A percentile compares a stretch with the other conserved stretches of the same genome.
phyloP scores from a whole-genome alignment of 2,329 filamentous ascomycete species.

The Colletotrichum sp. region DNA sequence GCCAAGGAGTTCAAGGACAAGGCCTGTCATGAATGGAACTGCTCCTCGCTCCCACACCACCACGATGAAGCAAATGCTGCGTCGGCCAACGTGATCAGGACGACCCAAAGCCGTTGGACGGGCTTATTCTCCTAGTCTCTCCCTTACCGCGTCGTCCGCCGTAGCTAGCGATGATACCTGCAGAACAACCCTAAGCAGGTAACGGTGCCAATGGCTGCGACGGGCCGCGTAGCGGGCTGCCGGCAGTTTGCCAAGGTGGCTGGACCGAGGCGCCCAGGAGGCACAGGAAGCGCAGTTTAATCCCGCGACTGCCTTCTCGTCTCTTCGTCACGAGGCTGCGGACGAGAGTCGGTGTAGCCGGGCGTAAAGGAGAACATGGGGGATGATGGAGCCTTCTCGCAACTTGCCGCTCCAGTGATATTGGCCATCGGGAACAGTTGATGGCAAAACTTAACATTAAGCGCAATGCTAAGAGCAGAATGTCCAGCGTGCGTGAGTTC shows the following conservation, averaged over 20 bases:
- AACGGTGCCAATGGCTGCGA: background rate
- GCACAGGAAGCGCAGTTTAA: background rate
- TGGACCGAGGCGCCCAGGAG: background rate
- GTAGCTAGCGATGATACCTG: background rate
- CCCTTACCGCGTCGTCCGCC: background rate
- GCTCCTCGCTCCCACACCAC: background rate
- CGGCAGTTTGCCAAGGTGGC: slow-evolving; percentile 12
- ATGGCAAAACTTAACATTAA: background rate
- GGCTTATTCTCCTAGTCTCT: background rate
- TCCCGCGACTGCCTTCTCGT: background rate
- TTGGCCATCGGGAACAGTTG: background rate
- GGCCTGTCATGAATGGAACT: background rate
- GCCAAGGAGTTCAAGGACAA: background rate
- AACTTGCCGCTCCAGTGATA: background rate
- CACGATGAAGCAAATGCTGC: background rate
- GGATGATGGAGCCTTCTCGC: background rate
- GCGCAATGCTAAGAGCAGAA: background rate
- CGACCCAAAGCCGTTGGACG: background rate
- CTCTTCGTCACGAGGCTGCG: background rate
- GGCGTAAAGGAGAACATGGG: background rate
- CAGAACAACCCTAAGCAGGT: background rate
- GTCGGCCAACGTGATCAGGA: background rate
- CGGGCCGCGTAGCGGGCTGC: background rate
- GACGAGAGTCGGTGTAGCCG: background rate
- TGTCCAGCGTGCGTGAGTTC: background rate